Conservation (phyloP, 768 basidiomycete species). For the Tylopilus rubrobrunneus region DNA sequence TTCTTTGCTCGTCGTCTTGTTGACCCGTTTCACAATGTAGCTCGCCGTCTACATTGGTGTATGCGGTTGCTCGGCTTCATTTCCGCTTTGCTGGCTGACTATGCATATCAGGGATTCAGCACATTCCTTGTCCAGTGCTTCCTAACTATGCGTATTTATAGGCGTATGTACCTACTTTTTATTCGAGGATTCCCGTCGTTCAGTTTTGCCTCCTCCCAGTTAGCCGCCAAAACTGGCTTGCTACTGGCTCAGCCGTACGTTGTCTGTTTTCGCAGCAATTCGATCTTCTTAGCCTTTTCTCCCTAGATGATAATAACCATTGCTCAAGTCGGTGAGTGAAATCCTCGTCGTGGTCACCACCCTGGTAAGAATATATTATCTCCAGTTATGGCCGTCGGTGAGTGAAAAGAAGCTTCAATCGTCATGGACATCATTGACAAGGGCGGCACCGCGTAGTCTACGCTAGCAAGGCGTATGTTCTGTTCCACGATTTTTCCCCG, state of each 20-base stretch:
- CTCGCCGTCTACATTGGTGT: constrained; percentile 41
- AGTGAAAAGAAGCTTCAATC: constrained; percentile 4
- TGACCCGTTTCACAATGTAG: constrained; percentile 27
- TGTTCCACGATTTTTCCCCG: not conserved
- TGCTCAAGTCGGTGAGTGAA: constrained; percentile 35
- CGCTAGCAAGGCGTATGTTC: constrained; percentile 33
- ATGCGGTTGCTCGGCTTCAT: not conserved
- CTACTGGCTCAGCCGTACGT: constrained; percentile 31
- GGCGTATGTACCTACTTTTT: constrained; percentile 24
- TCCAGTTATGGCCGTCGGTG: constrained; percentile 33
- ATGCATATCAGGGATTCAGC: constrained; percentile 32
- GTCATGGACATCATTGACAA: constrained; percentile 1
- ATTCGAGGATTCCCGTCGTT: not conserved
- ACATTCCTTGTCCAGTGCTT: constrained; percentile 54
- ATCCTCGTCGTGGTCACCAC: not conserved
- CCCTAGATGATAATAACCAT: constrained; percentile 28
- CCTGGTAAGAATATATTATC: constrained; percentile 1
- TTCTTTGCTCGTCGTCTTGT: not conserved
- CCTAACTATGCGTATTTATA: constrained; percentile 47
- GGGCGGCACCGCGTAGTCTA: constrained; percentile 28
- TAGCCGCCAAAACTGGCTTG: constrained; percentile 42
- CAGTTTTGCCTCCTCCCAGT: constrained; percentile 31
- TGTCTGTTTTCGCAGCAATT: not conserved
- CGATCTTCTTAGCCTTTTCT: not conserved
- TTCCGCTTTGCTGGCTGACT: not conserved